Evolutionary conservation across 148 eudicot species (phyloP).

Genomic region (Heliosperma pusillum): DNA sequence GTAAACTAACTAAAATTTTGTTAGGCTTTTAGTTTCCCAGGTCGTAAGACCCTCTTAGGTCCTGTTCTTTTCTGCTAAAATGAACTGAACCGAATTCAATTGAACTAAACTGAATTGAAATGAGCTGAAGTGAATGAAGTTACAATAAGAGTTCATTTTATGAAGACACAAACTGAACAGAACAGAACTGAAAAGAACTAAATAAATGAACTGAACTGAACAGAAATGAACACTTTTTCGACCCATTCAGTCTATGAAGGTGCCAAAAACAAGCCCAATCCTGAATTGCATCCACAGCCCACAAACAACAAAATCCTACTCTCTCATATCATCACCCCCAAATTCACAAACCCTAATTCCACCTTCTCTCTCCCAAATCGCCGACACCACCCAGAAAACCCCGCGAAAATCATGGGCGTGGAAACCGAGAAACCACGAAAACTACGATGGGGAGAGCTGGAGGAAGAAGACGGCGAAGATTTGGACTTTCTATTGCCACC

Average conservation of each 20-base stretch:
- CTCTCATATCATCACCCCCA: not conserved
- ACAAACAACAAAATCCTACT: not conserved
- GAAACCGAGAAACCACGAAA: slow-evolving; percentile 25
- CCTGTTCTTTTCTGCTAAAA: too few relatives aligned
- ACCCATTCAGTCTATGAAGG: not conserved
- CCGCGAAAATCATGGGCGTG: slow-evolving; percentile 5
- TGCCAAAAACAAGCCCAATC: not conserved
- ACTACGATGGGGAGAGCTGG: slow-evolving; percentile 64
- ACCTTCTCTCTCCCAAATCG: not conserved
- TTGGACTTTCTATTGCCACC: slow-evolving; percentile 58
- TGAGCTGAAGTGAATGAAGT: too few relatives aligned
- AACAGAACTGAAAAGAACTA: too few relatives aligned
- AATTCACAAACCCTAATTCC: not conserved
- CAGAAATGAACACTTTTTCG: too few relatives aligned
- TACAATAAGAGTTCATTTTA: too few relatives aligned
- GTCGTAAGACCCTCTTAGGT: too few relatives aligned
- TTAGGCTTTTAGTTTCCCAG: too few relatives aligned
- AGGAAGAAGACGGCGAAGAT: slow-evolving; percentile 58
- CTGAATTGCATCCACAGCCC: not conserved
- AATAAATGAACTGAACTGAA: too few relatives aligned
- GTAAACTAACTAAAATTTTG: too few relatives aligned
- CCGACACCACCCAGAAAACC: not conserved
- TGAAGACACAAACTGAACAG: too few relatives aligned
- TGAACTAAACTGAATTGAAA: too few relatives aligned
- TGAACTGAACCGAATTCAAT: too few relatives aligned